Evolutionary conservation across 257 asterid genomes (phyloP), one percentile per base, ranked within the genome.

Genomic region (Ilex asprella): DNA sequence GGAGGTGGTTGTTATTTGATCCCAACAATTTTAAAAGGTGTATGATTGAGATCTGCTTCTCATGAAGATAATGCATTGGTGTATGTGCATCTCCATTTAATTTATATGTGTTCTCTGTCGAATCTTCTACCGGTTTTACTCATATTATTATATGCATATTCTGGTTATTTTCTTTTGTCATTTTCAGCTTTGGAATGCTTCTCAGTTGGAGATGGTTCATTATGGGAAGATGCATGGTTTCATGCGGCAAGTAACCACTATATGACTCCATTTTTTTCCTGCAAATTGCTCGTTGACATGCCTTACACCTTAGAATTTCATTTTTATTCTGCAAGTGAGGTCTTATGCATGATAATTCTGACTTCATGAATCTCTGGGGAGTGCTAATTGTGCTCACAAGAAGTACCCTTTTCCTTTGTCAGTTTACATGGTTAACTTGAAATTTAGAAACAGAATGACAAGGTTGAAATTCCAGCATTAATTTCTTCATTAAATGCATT

Each of bases 161-260:
- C 27, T 21, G 27, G 27, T 21, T 21, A 21, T 21, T 21, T 21
- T 21, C 27, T 21, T 21, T 21, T 21, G 27, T 21, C 27, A 21
- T 58, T 66, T 70, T 82, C 89, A 93, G 99, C 99, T 93, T 1
- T 93, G 99, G 99, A 93, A 93, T 77, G 99, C 99, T 46, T 76
- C 96, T 14, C 97, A 93, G 66, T 67, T 93, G 59, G 99, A 93
- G 75, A 77, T 93, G 96, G 95, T 93, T 78, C 84, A 93, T 67
- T 52, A 78, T 68, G 97, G 99, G 31, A 93, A 92, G 79, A 87
- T 89, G 97, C 97, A 93, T 67, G 99, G 99, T 70, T 93, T 93
- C 73, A 93, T 93, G 99, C 86, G 99, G 99, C 79, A 78, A 72
- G 83, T 59, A 55, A 64, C 53, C n/a, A 15, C 21, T 46, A 35